These are phyloP conservation scores for Zasmidium cellare DNA, from an alignment of 2,329 filamentous ascomycete genomes.

Conservation along the genomic window DNA sequence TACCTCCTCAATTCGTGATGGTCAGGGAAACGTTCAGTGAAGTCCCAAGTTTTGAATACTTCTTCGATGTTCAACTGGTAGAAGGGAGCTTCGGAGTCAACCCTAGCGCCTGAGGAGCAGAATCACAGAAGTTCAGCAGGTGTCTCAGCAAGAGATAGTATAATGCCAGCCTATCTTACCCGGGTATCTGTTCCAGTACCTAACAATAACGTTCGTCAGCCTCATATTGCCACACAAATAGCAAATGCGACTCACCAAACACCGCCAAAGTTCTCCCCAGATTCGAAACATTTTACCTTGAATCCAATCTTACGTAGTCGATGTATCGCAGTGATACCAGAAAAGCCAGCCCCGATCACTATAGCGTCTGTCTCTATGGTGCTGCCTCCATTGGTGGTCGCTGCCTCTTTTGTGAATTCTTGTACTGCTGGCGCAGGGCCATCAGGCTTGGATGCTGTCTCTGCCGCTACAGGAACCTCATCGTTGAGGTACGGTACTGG, in stretches of 20 bases:
- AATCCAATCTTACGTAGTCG: constrained; percentile 34
- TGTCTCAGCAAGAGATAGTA: constrained; percentile 46
- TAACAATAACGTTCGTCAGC: constrained; percentile 33
- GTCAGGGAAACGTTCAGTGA: constrained; percentile 37
- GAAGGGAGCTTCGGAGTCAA: constrained; percentile 49
- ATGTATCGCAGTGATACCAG: constrained; percentile 41
- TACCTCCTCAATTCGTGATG: constrained; percentile 53
- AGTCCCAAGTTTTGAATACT: constrained; percentile 56
- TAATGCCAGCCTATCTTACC: constrained; percentile 44
- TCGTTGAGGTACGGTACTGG: constrained; percentile 14
- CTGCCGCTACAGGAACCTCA: constrained; percentile 13
- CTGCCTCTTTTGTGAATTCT: constrained; percentile 11
- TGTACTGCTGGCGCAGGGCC: constrained; percentile 8
- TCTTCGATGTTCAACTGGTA: constrained; percentile 51
- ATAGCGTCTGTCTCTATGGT: constrained; percentile 24
- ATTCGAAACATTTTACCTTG: constrained; percentile 37
- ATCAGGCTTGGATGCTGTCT: constrained; percentile 6
- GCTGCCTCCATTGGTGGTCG: neutral
- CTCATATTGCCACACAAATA: too few species aligned
- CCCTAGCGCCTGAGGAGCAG: constrained; percentile 46
- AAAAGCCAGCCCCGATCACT: constrained; percentile 44
- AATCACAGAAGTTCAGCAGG: constrained; percentile 31
- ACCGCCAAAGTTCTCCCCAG: constrained; percentile 38
- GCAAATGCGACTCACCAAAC: constrained; percentile 28
- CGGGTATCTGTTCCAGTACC: constrained; percentile 39